A percentile compares a stretch with the other conserved stretches of the same genome.
Conservation (phyloP, 805 yeast species). For the Hanseniaspora valbyensis region DNA sequence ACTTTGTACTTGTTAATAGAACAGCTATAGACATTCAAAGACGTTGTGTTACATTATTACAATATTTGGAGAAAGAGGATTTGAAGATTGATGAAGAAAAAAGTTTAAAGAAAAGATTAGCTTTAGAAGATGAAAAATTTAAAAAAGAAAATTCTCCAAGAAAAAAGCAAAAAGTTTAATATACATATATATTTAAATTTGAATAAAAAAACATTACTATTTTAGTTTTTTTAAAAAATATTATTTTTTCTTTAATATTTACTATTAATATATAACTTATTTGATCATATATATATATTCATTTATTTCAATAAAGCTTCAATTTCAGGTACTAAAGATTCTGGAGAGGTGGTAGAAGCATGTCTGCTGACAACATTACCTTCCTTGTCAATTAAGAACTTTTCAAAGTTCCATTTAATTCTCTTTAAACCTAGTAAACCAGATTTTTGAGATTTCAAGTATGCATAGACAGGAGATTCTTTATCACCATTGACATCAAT, state of each 20-base stretch:
- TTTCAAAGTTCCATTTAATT: constrained; percentile 72
- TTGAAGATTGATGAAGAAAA: constrained; percentile 26
- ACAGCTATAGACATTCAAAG: constrained; percentile 67
- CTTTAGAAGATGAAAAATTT: constrained; percentile 23
- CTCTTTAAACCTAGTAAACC: constrained; percentile 58
- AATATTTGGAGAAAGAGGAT: constrained; percentile 66
- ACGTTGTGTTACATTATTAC: constrained; percentile 67
- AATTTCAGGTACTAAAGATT: constrained; percentile 38
- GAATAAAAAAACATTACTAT: no score
- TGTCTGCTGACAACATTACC: constrained; percentile 50
- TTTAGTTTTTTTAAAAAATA: no score
- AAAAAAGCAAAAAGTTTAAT: background rate
- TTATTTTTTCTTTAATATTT: background rate
- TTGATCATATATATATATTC: background rate
- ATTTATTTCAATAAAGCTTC: constrained; percentile 34
- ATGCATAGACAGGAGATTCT: constrained; percentile 59
- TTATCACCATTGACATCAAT: constrained; percentile 67
- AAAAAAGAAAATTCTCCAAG: background rate
- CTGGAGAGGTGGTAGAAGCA: constrained; percentile 48
- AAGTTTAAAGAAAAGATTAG: constrained; percentile 22
- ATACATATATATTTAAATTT: no score
- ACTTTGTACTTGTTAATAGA: constrained; percentile 76
- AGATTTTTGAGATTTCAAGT: constrained; percentile 51
- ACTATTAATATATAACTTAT: background rate
- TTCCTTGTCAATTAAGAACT: constrained; percentile 47